Evolutionary conservation across 495 filamentous ascomycete species (phyloP), one percentile per base, ranked within the genome.

Genomic region (Tuber umbilicatum): DNA sequence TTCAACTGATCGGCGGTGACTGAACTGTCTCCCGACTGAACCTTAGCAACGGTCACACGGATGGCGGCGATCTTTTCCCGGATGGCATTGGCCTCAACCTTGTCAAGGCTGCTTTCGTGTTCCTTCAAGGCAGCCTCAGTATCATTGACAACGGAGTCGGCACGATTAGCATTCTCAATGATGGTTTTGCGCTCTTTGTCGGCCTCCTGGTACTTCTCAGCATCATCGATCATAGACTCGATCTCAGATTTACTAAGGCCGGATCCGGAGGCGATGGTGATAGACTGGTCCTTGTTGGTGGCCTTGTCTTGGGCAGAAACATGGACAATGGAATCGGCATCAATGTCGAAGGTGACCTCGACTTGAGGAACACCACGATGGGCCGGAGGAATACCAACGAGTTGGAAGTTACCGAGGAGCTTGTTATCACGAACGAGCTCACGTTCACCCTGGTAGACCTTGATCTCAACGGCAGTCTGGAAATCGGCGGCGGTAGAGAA

Each of bases 381-480:
- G 72, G 95, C 95, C 73, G 95, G 95, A 45, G 95, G 95, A 77
- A 99, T 97, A 74, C 95, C 95, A 82, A 97, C 93, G 75, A 99
- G 91, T 89, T 99, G 95, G 92, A 99, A 99, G 92, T 99, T 98
- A 50, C 95, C 95, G 31, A 99, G 90, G 74, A 99, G 87, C 89
- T 99, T 99, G 91, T 99, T 99, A 88, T 99, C 95, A 83, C 90
- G 90, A 83, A 99, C 95, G 73, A 99, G 92, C 87, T 99, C 95
- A 92, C 95, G 95, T 89, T 99, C 95, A 87, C 95, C 95, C 89
- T 99, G 95, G 92, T 90, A 98, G 73, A 99, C 96, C 91, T 99
- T 99, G 89, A 99, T 99, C 88, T 99, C 95, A 84, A 99, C 95
- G 80, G 95, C 95, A 75, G 92, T 97, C 89, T 99, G 95, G 92